Evolutionary conservation across 768 basidiomycete species (phyloP).

Genomic region (Lactarius sanguifluus): DNA sequence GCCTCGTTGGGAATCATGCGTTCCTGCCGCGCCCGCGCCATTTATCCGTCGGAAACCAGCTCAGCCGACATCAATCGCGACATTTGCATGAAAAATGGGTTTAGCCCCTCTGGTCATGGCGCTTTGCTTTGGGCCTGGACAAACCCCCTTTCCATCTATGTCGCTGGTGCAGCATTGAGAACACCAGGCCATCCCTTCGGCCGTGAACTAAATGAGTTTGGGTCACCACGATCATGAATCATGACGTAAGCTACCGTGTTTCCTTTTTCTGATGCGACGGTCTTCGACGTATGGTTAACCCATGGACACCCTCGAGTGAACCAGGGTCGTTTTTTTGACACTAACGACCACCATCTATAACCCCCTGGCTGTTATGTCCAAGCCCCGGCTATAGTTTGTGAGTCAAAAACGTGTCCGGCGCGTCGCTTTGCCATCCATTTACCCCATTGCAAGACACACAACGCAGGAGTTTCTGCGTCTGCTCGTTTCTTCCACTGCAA

Average conservation of each 20-base stretch:
- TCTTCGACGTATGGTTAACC: constrained; percentile 3
- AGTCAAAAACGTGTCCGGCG: constrained; percentile 4
- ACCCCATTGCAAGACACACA: background rate
- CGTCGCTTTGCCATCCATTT: background rate
- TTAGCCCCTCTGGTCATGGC: background rate
- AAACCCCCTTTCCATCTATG: background rate
- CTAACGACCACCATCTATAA: constrained; percentile 15
- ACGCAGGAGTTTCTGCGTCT: background rate
- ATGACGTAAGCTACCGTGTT: constrained; percentile 23
- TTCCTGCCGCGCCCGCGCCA: background rate
- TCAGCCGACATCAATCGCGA: background rate
- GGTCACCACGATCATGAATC: constrained; percentile 10
- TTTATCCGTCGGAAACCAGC: background rate
- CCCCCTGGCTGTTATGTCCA: constrained; percentile 1
- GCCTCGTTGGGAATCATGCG: background rate
- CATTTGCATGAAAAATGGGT: background rate
- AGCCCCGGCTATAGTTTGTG: background rate
- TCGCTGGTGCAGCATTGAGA: background rate
- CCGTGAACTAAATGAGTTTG: background rate
- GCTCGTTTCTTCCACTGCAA: background rate
- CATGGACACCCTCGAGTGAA: background rate
- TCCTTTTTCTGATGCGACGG: constrained; percentile 24
- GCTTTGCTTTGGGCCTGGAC: background rate
- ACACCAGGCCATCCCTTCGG: background rate
- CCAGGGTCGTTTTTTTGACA: constrained; percentile 1